Evolutionary conservation across 306 rosid genomes (phyloP), one percentile per base, ranked within the genome.

Genomic region (Cucurbita maxima): DNA sequence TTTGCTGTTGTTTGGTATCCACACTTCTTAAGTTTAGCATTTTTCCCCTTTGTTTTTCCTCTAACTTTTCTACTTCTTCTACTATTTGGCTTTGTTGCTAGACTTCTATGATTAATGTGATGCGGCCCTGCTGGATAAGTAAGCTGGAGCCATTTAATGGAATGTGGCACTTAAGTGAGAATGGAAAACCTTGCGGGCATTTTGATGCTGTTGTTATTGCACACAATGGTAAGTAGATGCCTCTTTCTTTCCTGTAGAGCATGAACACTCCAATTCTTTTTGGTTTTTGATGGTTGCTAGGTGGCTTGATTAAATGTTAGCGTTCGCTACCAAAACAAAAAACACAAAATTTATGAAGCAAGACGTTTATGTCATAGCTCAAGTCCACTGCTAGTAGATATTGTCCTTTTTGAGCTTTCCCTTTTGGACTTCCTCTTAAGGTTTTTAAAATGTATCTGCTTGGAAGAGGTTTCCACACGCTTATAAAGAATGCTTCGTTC

Each of bases 81-180:
- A 54, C n/a, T 54, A n/a, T 36, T 22, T 38, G 25, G 38, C 51
- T 72, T 38, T 73, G 52, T 56, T 56, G 38, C 63, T 87, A 93
- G 98, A 71, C 87, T 75, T 8, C 58, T 73, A n/a, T 81, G 90
- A 86, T 88, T 79, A 81, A 78, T 78, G 92, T 93, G 81, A 85
- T 77, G 79, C 86, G 98, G 66, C 94, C 96, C 0, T 81, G 96
- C 86, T 93, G 97, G 97, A 86, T 88, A 53, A 93, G 97, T 78
- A 87, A 93, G 79, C 74, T 93, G 48, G 96, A 90, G 85, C 98
- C 94, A 13, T 93, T 87, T 77, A 93, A 90, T 70, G 98, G 98
- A 79, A 87, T 83, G 86, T 93, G 98, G 98, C 85, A 93, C 83
- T 81, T 93, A 81, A 90, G 96, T 78, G 96, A 93, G 83, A 93